Evolutionary conservation across 2,329 filamentous ascomycete species (phyloP), one percentile per base, ranked within the genome.

Genomic region (Aspergillus oerlinghausenensis): DNA sequence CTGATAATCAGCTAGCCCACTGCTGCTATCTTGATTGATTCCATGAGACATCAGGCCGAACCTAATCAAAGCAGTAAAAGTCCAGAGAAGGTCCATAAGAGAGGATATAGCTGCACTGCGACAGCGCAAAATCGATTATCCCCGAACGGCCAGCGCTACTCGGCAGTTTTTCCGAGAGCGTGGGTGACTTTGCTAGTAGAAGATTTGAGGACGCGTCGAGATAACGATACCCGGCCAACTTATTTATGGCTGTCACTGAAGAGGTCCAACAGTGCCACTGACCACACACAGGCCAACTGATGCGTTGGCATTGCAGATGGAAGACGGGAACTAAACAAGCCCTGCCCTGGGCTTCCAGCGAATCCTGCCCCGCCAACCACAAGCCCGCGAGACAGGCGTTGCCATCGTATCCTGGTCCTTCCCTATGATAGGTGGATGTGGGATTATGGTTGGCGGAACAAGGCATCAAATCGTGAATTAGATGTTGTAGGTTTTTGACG

Each of bases 271-370:
- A 28, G 52, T 50, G 38, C 32, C 55, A 53, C 48, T 21, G 55
- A 49, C 55, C 59, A 59, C 61, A 67, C 65, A 67, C 65, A 63
- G 64, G 66, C 65, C 65, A 67, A 61, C 52, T 63, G 65, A 66
- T 67, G 65, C 59, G 65, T 67, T 67, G 65, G 65, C 65, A 65
- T 55, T 67, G 65, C 65, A 67, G 65, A 58, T 63, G 60, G 60
- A 57, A 59, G 62, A 61, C 63, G 63, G 63, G 60, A 60, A 60
- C 62, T 65, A 65, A 63, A 58, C 60, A 60, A 61, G 55, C 59
- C 57, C 52, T 58, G 32, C 51, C 55, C 52, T 55, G 55, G 49
- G 40, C 28, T 35, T 50, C 53, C 58, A 61, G 55, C 62, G 56
- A 64, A 61, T 61, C 59, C 55, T 51, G 55, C 60, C 62, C 59